Base-by-base conservation (phyloP, 2,329 filamentous ascomycete genomes). In the Aquanectria penicillioides region DNA sequence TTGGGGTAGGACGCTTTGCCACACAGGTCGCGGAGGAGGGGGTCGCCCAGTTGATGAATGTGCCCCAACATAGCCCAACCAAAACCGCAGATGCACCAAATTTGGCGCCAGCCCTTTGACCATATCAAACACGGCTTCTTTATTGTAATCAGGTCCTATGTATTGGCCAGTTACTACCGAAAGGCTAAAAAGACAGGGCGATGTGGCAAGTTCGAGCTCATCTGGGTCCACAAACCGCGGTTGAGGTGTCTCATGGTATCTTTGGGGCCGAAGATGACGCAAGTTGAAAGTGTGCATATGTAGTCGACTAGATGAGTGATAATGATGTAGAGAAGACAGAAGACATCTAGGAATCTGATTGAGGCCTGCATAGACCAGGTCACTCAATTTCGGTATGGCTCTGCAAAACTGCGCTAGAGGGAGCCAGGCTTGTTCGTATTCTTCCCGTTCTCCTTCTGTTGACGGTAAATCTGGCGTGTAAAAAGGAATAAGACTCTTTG, bases 201-300 rank as follows among this genome's bases (percentile, higher is more conserved):
- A 46, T 12, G 41, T 46, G 15, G 41, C 41, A 12, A 46, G 41
- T 12, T 25, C 41, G 11, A 46, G 15, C 10, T 46, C 41, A 31
- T 46, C 26, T 18, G 41, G 41, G 11, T 46, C 15, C 2, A 46
- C 9, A 7, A 2, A 26, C n/a, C 15, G 8, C 11, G 9, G 40
- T 20, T 18, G 4, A 3, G 17, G 8, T 31, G 40, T n/a, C 18
- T 11, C 17, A 15, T 18, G 25, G n/a, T n/a, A n/a, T n/a, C n/a
- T n/a, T n/a, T n/a, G n/a, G n/a, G n/a, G n/a, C 11, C 40, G n/a
- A 31, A 44, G 40, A 12, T 26, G 29, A 6, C 25, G 40, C 18
- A 44, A 26, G 7, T 20, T 31, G 26, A 44, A 44, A 11, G 20
- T 13, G 25, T 44, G 40, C 17, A 44, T 29, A 12, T 44, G 40